Conservation (phyloP, 2,329 filamentous ascomycete species). For the Penicillium griseofulvum region DNA sequence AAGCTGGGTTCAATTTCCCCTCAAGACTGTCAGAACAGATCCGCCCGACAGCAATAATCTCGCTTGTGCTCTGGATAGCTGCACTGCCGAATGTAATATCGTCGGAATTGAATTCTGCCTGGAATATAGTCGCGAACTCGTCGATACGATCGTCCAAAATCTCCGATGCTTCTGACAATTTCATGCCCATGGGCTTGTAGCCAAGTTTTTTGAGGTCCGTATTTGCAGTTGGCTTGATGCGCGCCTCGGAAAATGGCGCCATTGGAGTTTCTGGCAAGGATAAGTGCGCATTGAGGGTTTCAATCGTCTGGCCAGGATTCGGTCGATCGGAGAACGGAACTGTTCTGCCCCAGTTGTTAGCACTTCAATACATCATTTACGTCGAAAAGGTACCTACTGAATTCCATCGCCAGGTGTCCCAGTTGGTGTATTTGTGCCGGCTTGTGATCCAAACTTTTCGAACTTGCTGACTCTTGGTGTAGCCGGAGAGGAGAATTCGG, state of each 20-base stretch:
- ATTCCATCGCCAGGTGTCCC: conserved; percentile 30
- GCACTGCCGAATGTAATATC: conserved; percentile 84
- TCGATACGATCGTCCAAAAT: conserved; percentile 95
- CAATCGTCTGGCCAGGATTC: conserved; percentile 77
- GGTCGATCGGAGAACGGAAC: conserved; percentile 71
- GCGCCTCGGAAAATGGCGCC: conserved; percentile 68
- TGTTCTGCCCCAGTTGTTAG: conserved; percentile 40
- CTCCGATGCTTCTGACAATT: conserved; percentile 85
- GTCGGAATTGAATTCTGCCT: conserved; percentile 71
- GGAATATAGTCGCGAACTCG: conserved; percentile 72
- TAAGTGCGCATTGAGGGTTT: conserved; percentile 78
- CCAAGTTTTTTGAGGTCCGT: conserved; percentile 87
- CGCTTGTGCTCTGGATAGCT: conserved; percentile 75
- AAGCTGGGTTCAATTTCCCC: conserved; percentile 80
- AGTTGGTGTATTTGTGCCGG: conserved; percentile 38
- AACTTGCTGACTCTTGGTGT: conserved; percentile 44
- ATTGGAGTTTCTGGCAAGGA: conserved; percentile 65
- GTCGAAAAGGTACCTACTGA: conserved; percentile 35
- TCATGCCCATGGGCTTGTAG: conserved; percentile 94
- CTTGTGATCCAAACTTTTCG: conserved; percentile 52
- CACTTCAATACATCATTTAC: not conserved
- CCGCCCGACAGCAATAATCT: conserved; percentile 85
- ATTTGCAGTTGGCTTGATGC: conserved; percentile 79
- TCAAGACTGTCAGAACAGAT: conserved; percentile 85
- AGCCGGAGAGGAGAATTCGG: conserved; percentile 49